Evolutionary conservation across 805 yeast species (phyloP), one percentile per base, ranked within the genome.

Genomic region (Saturnispora silvae): DNA sequence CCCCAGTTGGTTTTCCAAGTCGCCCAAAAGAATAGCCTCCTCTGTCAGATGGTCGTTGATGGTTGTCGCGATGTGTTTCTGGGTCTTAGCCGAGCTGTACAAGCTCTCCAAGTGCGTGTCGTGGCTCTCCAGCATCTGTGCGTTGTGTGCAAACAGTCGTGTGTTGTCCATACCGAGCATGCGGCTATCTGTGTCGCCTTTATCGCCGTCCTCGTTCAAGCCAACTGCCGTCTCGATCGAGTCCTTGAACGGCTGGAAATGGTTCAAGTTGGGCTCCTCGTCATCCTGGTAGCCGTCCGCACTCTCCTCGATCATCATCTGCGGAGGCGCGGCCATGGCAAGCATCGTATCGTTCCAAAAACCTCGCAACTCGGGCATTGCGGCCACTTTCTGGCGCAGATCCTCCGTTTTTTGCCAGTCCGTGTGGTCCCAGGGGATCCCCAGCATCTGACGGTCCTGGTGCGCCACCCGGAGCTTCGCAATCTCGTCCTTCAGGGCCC

Each of bases 1-100:
- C 33, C 64, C 68, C 15, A 73, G 52, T 28, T 67, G 67, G 18
- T 52, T 50, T 43, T 74, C 80, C 27, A 73, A 48, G 45, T 73
- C 79, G 23, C 63, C 63, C 20, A 73, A 46, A 13, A 72, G 43
- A 18, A 64, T 65, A 49, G 71, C 59, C 34, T 73, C 78, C 4
- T 65, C 66, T 10, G 54, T 58, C 8, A 72, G 48, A 43, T 74
- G 79, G 5, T 54, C 57, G 40, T 70, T 61, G 10, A 74, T 72
- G 23, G 57, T 61, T 8, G 63, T 28, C 2, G 77, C 67, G 31
- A 74, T 54, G 1, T 58, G 61, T 42, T 63, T 63, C 35, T 70
- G 70, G 28, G 64, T 56, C 22, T 57, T 54, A 1, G 72, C 65
- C 0, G 75, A 65, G 4, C 51, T 45, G 2, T 75, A 58, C 3